Base-by-base conservation (phyloP, 495 filamentous ascomycete species). In the Daldinia caldariorum region DNA sequence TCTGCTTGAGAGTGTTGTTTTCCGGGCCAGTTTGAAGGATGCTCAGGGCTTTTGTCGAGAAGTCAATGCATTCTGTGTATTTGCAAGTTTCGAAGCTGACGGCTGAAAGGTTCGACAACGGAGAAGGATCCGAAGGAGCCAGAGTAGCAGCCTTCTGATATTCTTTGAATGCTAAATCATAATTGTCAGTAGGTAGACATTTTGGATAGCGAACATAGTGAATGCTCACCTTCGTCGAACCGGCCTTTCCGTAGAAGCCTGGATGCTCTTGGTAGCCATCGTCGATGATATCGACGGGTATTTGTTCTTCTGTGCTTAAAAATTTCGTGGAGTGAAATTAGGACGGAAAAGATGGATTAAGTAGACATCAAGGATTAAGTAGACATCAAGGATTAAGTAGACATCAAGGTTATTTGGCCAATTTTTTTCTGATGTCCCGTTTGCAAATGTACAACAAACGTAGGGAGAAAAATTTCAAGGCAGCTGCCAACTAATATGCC, bases 91-190 rank as follows among this genome's bases (percentile, higher is more conserved):
- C 79, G 34, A 80, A 79, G 41, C 72, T 65, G 45, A 70, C 72
- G 56, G 69, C 71, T 1, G 78, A 79, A 22, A 81, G 66, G 39
- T 80, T 79, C 2, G 79, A 80, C 8, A 80, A 47, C 5, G 77
- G 76, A 13, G 60, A 58, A 0, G 74, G 71, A 8, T 76, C 69
- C 13, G 57, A 54, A 14, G 74, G 76, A 18, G 67, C 74, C 10
- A 78, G 56, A 18, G 22, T 29, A 13, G 62, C 67, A 39, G 76
- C 78, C 53, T 66, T 51, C 31, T 74, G 43, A 54, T 80, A 80
- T 16, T 70, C 61, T n/a, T 65, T 67, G 37, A 61, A 63, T 22
- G 76, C 78, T 79, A 31, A 14, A 55, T 51, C 39, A n/a, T 18
- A 1, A 14, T 2, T 20, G 20, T 60, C 4, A 35, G 45, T n/a